phyloP scores from a whole-genome alignment of 2,329 filamentous ascomycete species.

The Cordyceps javanica region DNA sequence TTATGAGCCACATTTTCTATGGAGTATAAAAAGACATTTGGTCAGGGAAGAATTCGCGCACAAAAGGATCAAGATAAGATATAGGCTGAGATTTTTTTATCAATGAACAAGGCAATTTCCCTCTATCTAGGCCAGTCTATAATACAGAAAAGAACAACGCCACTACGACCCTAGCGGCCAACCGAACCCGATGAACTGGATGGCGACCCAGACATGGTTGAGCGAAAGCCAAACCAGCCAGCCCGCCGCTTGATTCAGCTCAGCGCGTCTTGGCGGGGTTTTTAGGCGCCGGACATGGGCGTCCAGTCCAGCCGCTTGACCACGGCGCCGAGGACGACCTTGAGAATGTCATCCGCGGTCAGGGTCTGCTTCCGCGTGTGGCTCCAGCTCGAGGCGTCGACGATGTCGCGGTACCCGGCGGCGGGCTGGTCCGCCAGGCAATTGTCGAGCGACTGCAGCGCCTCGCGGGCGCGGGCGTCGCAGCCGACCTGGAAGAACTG shows the following conservation, averaged over 20 bases:
- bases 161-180: neutral
- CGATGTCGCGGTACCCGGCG: constrained; percentile 74
- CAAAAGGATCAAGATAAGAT: neutral
- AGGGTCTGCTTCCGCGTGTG: constrained; percentile 42
- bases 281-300: neutral
- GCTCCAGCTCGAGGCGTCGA: constrained; percentile 78
- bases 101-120: neutral
- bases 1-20: neutral
- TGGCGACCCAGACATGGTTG: too few relatives aligned
- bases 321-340: constrained; percentile 74
- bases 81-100: neutral
- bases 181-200: too few relatives aligned
- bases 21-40: neutral
- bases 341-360: constrained; percentile 67
- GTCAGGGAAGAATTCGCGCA: neutral
- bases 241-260: too few relatives aligned
- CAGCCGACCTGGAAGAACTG: constrained; percentile 94
- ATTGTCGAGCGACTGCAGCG: constrained; percentile 71
- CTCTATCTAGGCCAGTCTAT: neutral
- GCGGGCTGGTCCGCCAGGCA: constrained; percentile 46
- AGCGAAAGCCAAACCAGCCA: too few relatives aligned
- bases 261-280: too few relatives aligned
- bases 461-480: constrained; percentile 57
- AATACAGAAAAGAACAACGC: neutral
- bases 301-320: constrained; percentile 39